phyloP scores from a whole-genome alignment of 2,329 filamentous ascomycete species.

The Pseudopithomyces chartarum region DNA sequence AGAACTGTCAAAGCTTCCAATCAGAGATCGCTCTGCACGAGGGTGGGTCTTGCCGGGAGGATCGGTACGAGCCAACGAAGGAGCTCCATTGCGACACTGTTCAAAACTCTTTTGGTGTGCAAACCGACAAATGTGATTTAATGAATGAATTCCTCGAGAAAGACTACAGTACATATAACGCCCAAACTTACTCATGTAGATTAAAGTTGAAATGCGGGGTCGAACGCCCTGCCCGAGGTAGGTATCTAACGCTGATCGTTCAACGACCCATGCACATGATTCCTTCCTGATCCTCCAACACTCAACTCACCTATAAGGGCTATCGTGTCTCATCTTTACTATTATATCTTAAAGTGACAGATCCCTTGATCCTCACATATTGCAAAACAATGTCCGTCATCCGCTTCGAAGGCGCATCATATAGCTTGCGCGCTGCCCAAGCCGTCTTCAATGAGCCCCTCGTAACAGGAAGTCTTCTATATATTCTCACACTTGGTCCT shows the following conservation, averaged over 20 bases:
- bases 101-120: no score
- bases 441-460: slow-evolving; percentile 19
- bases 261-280: background rate
- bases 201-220: background rate
- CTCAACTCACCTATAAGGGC: background rate
- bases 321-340: background rate
- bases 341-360: background rate
- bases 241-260: background rate
- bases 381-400: background rate
- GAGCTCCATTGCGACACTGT: no score
- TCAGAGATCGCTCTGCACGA: no score
- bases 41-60: no score
- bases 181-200: background rate
- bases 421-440: background rate
- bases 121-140: no score
- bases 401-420: background rate
- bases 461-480: slow-evolving; percentile 26
- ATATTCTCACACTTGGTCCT: slow-evolving; percentile 31
- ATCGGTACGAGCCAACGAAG: no score
- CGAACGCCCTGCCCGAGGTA: background rate
- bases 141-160: no score
- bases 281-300: background rate
- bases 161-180: no score
- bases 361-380: background rate
- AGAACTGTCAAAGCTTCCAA: no score